phyloP scores from a whole-genome alignment of 192 early-diverging fungal genomes.

The Chytriomyces sp. region DNA sequence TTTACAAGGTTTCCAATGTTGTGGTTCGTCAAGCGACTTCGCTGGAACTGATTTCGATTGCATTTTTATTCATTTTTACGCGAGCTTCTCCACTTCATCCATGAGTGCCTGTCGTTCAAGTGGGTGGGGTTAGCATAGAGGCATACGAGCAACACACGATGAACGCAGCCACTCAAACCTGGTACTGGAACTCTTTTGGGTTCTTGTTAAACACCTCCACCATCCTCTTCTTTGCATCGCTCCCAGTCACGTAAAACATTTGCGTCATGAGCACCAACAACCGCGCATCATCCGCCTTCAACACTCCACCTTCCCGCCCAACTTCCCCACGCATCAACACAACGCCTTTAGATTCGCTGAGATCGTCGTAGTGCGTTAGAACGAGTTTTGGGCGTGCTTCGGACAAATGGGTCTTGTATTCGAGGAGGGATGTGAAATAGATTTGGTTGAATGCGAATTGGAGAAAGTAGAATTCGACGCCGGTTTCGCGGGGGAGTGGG shows the following conservation, averaged over 20 bases:
- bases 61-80: neutral
- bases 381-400: constrained; percentile 82
- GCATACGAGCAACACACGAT: neutral
- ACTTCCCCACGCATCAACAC: constrained; percentile 91
- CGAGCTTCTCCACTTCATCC: neutral
- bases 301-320: constrained; percentile 49
- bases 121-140: too few species aligned
- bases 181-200: constrained; percentile 75
- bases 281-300: constrained; percentile 75
- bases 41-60: too few species aligned
- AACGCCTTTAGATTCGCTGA: constrained; percentile 76
- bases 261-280: constrained; percentile 79
- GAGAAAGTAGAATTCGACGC: constrained; percentile 84
- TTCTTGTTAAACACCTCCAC: constrained; percentile 79
- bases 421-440: constrained; percentile 78
- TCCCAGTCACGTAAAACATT: constrained; percentile 86
- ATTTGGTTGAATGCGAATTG: constrained; percentile 86
- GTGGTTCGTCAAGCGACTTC: too few species aligned
- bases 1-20: too few species aligned
- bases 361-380: constrained; percentile 87
- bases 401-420: constrained; percentile 84
- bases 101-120: constrained; percentile 5
- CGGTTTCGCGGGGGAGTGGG: constrained; percentile 77
- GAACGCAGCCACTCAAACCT: constrained; percentile 9
- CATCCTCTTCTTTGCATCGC: constrained; percentile 63